Conservation (phyloP, 2,329 filamentous ascomycete species). For the Pseudopyrenochaeta lycopersici region DNA sequence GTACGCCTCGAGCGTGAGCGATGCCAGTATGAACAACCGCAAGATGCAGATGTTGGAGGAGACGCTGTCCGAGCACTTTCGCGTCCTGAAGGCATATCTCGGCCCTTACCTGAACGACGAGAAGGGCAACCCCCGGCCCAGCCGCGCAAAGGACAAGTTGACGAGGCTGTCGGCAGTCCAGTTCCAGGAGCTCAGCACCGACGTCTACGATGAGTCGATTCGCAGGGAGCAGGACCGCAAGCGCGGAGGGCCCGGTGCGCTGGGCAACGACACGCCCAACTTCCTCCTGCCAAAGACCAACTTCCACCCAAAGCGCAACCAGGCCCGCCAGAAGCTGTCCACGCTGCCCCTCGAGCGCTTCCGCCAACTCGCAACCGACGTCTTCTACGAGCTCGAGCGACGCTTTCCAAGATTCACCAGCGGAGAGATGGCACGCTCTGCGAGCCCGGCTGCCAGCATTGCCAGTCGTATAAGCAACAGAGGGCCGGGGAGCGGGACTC, state of each 20-base stretch:
- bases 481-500: slow-evolving; percentile 68
- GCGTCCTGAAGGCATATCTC: slow-evolving; percentile 79
- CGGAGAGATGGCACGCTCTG: slow-evolving; percentile 70
- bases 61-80: slow-evolving; percentile 81
- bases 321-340: slow-evolving; percentile 93
- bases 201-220: slow-evolving; percentile 94
- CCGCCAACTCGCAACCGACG: slow-evolving; percentile 90
- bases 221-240: slow-evolving; percentile 75
- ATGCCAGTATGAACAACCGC: slow-evolving; percentile 67
- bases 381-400: slow-evolving; percentile 93
- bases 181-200: slow-evolving; percentile 96
- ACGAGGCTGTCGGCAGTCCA: slow-evolving; percentile 88
- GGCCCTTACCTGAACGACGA: slow-evolving; percentile 76
- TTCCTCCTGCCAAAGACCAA: slow-evolving; percentile 85
- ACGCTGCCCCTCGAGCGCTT: slow-evolving; percentile 88
- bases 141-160: slow-evolving; percentile 93
- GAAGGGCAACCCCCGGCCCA: slow-evolving; percentile 76
- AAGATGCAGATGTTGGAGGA: slow-evolving; percentile 70
- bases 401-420: slow-evolving; percentile 83
- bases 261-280: slow-evolving; percentile 55
- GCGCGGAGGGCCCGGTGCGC: slow-evolving; percentile 57
- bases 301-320: slow-evolving; percentile 97
- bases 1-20: slow-evolving; percentile 62
- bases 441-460: slow-evolving; percentile 71
- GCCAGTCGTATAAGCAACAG: slow-evolving; percentile 62